phyloP scores from a whole-genome alignment of 1,284 basidiomycete species.

The Athelia sp. region DNA sequence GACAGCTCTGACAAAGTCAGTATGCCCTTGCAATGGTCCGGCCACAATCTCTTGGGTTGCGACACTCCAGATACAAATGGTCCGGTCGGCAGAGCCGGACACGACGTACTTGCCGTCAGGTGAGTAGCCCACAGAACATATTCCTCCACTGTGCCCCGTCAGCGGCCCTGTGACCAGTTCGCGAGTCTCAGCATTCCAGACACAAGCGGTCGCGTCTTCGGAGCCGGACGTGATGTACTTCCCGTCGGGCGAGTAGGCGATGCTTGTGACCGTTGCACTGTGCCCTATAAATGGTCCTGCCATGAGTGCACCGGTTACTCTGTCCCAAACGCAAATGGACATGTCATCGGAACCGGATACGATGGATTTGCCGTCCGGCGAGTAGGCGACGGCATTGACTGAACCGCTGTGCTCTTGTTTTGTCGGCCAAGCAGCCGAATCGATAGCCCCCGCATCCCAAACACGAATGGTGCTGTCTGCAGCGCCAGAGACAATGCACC shows the following conservation, averaged over 20 bases:
- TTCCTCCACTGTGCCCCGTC: neutral
- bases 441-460: neutral
- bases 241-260: neutral
- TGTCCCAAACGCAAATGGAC: neutral
- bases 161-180: neutral
- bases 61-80: neutral
- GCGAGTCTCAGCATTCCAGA: neutral
- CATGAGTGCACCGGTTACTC: neutral
- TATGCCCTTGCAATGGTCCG: neutral
- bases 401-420: too few relatives aligned
- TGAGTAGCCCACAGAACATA: slow-evolving; percentile 7
- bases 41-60: neutral
- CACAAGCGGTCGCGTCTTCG: neutral
- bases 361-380: too few relatives aligned
- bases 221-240: neutral
- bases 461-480: slow-evolving; percentile 11
- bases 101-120: slow-evolving; percentile 4
- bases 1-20: neutral
- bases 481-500: slow-evolving; percentile 19
- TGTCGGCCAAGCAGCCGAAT: too few relatives aligned
- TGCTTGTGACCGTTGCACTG: neutral
- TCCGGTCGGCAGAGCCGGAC: neutral
- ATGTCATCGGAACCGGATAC: too few relatives aligned
- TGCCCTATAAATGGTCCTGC: neutral
- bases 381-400: too few relatives aligned